phyloP scores from a whole-genome alignment of 441 rosid species.

The Adansonia madagascariensis region DNA sequence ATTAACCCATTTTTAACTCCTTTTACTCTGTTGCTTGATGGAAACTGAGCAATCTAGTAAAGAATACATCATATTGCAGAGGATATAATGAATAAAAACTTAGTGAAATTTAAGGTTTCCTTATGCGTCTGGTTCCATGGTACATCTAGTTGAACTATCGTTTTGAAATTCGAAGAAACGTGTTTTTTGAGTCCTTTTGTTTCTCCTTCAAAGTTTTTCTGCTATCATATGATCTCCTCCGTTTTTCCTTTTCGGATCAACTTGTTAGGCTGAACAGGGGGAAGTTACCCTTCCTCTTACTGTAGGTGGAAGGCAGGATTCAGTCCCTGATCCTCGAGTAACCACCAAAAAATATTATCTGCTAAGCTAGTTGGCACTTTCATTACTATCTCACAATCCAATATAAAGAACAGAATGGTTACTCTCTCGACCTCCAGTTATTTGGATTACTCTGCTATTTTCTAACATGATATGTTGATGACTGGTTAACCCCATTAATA shows the following conservation, averaged over 20 bases:
- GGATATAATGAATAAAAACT: neutral
- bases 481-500: conserved; percentile 11
- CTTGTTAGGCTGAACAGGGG: neutral
- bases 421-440: neutral
- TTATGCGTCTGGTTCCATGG: neutral
- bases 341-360: conserved; percentile 6
- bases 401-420: neutral
- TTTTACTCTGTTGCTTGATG: neutral
- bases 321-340: neutral
- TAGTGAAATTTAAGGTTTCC: neutral
- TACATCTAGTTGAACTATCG: neutral
- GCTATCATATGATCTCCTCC: neutral
- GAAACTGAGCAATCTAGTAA: neutral
- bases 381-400: neutral
- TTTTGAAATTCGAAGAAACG: neutral
- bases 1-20: neutral
- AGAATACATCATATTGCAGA: conserved; percentile 5
- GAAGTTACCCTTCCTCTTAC: neutral
- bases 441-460: conserved; percentile 18
- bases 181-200: conserved; percentile 10
- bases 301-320: neutral
- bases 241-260: neutral
- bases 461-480: neutral
- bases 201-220: conserved; percentile 14
- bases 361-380: neutral